phyloP scores from a whole-genome alignment of 23 red algal genomes.

The Gracilaria domingensis region DNA sequence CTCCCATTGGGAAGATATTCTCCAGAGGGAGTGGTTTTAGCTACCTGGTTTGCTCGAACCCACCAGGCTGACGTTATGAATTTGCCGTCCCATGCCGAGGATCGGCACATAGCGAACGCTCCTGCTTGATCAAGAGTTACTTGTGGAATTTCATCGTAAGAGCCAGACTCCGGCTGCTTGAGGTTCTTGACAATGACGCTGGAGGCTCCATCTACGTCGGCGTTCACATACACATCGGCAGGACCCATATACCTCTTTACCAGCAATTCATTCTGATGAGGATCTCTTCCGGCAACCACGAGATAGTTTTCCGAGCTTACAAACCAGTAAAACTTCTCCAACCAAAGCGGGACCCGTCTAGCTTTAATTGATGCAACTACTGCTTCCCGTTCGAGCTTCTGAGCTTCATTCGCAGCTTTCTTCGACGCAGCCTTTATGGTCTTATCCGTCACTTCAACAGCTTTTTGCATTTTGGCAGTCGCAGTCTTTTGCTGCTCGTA shows the following conservation, averaged over 20 bases:
- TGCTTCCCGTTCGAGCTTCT: slow-evolving; percentile 64
- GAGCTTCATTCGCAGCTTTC: slow-evolving; percentile 62
- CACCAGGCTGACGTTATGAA: slow-evolving; percentile 93
- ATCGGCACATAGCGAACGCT: slow-evolving; percentile 89
- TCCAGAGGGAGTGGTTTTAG: slow-evolving; percentile 79
- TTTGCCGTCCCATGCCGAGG: slow-evolving; percentile 88
- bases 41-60: slow-evolving; percentile 91
- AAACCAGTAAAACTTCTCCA: slow-evolving; percentile 99
- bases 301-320: slow-evolving; percentile 93
- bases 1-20: slow-evolving; percentile 81
- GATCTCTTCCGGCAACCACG: slow-evolving; percentile 90
- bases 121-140: slow-evolving; percentile 89
- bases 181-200: slow-evolving; percentile 92
- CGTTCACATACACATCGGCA: slow-evolving; percentile 94
- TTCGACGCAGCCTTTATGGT: slow-evolving; percentile 75
- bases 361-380: slow-evolving; percentile 81
- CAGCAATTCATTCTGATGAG: slow-evolving; percentile 97
- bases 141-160: slow-evolving; percentile 76
- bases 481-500: slow-evolving; percentile 80
- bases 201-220: slow-evolving; percentile 89
- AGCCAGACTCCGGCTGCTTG: slow-evolving; percentile 9
- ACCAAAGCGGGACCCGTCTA: slow-evolving; percentile 85
- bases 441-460: slow-evolving; percentile 79
- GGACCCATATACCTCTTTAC: slow-evolving; percentile 89
- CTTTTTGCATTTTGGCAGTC: slow-evolving; percentile 84